Evolutionary conservation across 257 asterid species (phyloP), one percentile per base, ranked within the genome.

Genomic region (Solanum bulbocastanum): DNA sequence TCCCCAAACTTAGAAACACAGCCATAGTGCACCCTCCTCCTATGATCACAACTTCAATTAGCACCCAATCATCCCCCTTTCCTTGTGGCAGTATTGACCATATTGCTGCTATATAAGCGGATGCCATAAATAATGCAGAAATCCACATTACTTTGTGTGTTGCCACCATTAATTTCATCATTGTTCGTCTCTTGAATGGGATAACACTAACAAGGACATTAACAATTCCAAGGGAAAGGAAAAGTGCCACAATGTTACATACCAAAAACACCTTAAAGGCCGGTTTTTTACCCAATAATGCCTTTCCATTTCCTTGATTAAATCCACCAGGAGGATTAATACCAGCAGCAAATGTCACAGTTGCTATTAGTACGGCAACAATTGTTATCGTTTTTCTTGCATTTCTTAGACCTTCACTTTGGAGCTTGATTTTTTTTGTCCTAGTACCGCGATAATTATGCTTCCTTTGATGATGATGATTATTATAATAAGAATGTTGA

Each of bases 291-390:
- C 94, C 93, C 58, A 91, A 56, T 4, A 84, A 0, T 0, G 90
- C 92, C 27, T 88, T 90, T 60, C 95, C 95, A 0, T 74, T 91
- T 10, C 12, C 79, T 12, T 92, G 91, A 86, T 58, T 36, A 83
- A 92, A 90, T 6, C 95, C 95, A 1, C 95, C 95, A 1, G 95
- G 95, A 16, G 94, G 95, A 87, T 92, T 93, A 11, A 93, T 49
- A 5, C 95, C 94, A 2, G 94, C 94, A 2, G 95, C 68, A 18
- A 93, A 93, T 5, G 94, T 90, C 3, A 93, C 94, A 0, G 94
- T 91, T 11, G 95, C 93, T 13, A 93, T 88, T 49, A 93, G 27
- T 4, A 90, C 94, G 9, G 94, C 95, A 0, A 93, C 93, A 1
- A 93, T 78, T 39, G 92, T 90, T 15, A 93, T 87, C 4, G 93